Evolutionary conservation across 1,284 basidiomycete species (phyloP).

Genomic region (Schizophyllum commune): DNA sequence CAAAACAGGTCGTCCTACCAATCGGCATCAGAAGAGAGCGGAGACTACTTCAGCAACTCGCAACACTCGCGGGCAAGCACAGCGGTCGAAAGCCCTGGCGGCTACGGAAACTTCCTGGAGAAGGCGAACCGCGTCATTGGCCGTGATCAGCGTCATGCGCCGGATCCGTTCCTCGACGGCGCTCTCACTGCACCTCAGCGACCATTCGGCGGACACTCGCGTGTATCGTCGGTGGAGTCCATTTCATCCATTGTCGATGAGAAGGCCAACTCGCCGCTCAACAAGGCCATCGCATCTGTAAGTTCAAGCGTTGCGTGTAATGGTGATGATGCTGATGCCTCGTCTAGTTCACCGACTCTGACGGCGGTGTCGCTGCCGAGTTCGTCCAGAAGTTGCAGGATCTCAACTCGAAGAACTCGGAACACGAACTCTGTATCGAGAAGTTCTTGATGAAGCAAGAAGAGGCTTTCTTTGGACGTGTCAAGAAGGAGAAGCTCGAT

Average conservation of each 20-base stretch:
- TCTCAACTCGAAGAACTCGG: conserved; percentile 81
- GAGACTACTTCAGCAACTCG: conserved; percentile 45
- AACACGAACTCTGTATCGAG: conserved; percentile 86
- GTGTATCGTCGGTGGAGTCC: conserved; percentile 77
- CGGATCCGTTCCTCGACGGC: conserved; percentile 78
- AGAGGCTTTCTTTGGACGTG: conserved; percentile 86
- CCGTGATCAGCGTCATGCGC: conserved; percentile 63
- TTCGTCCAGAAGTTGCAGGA: conserved; percentile 81
- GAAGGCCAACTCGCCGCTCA: conserved; percentile 80
- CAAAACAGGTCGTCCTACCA: conserved; percentile 35
- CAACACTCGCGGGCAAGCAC: conserved; percentile 27
- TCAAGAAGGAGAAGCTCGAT: conserved; percentile 78
- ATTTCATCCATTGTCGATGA: conserved; percentile 87
- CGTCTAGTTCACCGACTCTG: conserved; percentile 78
- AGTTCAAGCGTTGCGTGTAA: too few relatives aligned
- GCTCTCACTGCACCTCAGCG: conserved; percentile 41
- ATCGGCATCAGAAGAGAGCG: conserved; percentile 47
- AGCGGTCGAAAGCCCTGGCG: conserved; percentile 26
- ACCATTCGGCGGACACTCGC: conserved; percentile 77
- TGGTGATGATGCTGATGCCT: conserved; percentile 6
- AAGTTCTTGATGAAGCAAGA: conserved; percentile 86
- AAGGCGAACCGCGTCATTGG: conserved; percentile 79
- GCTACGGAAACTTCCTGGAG: conserved; percentile 75
- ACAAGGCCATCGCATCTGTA: conserved; percentile 86
- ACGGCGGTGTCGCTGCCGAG: conserved; percentile 83